Evolutionary conservation across 306 rosid species (phyloP).

Genomic region (Sphenostylis stenocarpa): DNA sequence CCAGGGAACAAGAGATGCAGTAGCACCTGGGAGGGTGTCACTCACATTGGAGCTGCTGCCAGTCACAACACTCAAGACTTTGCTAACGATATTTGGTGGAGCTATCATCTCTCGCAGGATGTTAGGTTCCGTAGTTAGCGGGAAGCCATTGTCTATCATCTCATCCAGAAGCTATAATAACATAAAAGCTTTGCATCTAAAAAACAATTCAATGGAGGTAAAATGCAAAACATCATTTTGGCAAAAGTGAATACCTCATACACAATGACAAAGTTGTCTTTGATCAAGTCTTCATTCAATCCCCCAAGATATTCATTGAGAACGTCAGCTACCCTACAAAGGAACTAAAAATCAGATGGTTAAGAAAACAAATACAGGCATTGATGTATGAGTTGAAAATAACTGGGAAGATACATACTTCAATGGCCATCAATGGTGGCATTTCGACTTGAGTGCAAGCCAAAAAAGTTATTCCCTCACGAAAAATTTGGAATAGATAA

Average conservation of each 20-base stretch:
- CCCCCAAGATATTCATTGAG: slow-evolving; percentile 86
- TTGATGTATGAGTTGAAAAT: not conserved
- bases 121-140: slow-evolving; percentile 90
- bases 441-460: slow-evolving; percentile 97
- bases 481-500: slow-evolving; percentile 88
- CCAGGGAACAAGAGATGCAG: slow-evolving; percentile 85
- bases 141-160: slow-evolving; percentile 99
- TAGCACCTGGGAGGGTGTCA: slow-evolving; percentile 83
- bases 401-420: slow-evolving; percentile 62
- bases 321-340: slow-evolving; percentile 95
- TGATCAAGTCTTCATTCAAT: slow-evolving; percentile 82
- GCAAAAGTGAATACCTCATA: slow-evolving; percentile 65
- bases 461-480: slow-evolving; percentile 89
- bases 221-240: slow-evolving; percentile 4
- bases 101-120: slow-evolving; percentile 94
- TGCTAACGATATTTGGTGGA: slow-evolving; percentile 89
- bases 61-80: slow-evolving; percentile 87
- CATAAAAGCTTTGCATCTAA: slow-evolving; percentile 18
- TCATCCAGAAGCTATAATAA: slow-evolving; percentile 86
- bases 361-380: slow-evolving; percentile 27
- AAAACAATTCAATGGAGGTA: not conserved
- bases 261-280: slow-evolving; percentile 87
- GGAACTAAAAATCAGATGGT: slow-evolving; percentile 70
- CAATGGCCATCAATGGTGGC: slow-evolving; percentile 97
- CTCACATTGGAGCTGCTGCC: slow-evolving; percentile 90